Evolutionary conservation across 495 filamentous ascomycete genomes (phyloP).

Genomic region (Gamarada debralockiae): DNA sequence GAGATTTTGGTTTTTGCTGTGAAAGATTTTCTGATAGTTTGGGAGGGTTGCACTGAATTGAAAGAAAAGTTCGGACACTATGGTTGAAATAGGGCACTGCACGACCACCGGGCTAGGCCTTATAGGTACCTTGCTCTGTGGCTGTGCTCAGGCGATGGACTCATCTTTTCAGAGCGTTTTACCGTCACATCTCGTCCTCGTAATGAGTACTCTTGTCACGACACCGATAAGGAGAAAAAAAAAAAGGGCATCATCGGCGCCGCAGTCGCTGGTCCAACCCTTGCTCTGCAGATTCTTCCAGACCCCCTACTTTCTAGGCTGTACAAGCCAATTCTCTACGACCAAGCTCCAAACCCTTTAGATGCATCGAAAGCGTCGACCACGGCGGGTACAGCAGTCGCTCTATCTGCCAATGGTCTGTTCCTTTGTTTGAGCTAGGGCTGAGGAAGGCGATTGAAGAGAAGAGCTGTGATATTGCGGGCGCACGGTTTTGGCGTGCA

Average conservation of each 20-base stretch:
- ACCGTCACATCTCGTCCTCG: no score
- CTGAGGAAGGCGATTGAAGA: background rate
- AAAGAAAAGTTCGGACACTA: no score
- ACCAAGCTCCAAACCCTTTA: background rate
- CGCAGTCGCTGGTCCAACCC: slow-evolving; percentile 46
- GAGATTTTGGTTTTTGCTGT: no score
- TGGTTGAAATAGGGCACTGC: no score
- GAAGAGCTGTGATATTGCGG: slow-evolving; percentile 9
- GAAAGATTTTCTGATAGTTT: no score
- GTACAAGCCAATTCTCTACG: slow-evolving; percentile 14
- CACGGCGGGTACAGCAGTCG: slow-evolving; percentile 10
- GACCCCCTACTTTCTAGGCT: background rate
- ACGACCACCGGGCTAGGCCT: no score
- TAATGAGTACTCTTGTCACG: no score
- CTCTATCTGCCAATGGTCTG: slow-evolving; percentile 6
- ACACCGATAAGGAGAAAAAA: no score
- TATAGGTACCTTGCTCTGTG: no score
- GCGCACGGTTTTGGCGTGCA: slow-evolving; percentile 5
- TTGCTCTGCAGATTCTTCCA: slow-evolving; percentile 36
- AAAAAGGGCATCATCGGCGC: slow-evolving; percentile 38
- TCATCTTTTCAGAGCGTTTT: no score
- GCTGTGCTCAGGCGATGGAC: no score
- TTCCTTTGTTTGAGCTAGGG: slow-evolving; percentile 11
- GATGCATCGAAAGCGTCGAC: background rate
- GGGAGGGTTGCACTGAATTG: no score